phyloP scores from a whole-genome alignment of 2,329 filamentous ascomycete species.

The Claviceps cyperi region DNA sequence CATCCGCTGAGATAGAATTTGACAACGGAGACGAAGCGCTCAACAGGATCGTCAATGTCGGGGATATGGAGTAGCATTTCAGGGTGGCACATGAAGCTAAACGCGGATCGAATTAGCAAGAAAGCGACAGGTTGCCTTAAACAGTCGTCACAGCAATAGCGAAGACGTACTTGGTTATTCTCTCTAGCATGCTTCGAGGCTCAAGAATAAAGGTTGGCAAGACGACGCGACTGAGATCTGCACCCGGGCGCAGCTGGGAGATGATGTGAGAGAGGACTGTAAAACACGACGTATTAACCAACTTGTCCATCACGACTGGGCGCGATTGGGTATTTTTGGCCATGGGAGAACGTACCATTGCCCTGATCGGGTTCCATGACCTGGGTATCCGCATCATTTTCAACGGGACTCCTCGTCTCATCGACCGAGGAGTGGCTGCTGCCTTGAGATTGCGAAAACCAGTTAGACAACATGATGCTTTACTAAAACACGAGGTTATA shows the following conservation, averaged over 20 bases:
- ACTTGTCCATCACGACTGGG: neutral
- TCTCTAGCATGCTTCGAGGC: constrained; percentile 92
- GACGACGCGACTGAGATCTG: constrained; percentile 86
- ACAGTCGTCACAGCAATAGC: neutral
- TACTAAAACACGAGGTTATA: neutral
- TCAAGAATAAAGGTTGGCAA: constrained; percentile 96
- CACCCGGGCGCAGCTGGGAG: constrained; percentile 86
- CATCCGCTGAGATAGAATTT: constrained; percentile 98
- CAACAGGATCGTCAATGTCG: constrained; percentile 70
- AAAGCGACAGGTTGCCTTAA: neutral
- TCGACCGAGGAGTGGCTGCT: constrained; percentile 42
- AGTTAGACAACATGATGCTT: constrained; percentile 26
- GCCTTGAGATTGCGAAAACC: constrained; percentile 27
- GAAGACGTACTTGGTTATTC: constrained; percentile 82
- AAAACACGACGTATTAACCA: neutral
- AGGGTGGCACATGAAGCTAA: constrained; percentile 96
- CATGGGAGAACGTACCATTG: constrained; percentile 51
- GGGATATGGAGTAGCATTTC: constrained; percentile 87
- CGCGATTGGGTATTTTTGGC: neutral
- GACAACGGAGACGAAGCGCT: constrained; percentile 86
- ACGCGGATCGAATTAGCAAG: constrained; percentile 1
- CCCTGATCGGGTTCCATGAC: constrained; percentile 85
- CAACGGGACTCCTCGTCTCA: constrained; percentile 27
- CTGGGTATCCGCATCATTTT: constrained; percentile 54
- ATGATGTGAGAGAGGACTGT: constrained; percentile 93